A percentile compares a stretch with the other conserved stretches of the same genome.
Conservation (phyloP, 1,284 basidiomycete genomes). For the Rhodotorula sp. region DNA sequence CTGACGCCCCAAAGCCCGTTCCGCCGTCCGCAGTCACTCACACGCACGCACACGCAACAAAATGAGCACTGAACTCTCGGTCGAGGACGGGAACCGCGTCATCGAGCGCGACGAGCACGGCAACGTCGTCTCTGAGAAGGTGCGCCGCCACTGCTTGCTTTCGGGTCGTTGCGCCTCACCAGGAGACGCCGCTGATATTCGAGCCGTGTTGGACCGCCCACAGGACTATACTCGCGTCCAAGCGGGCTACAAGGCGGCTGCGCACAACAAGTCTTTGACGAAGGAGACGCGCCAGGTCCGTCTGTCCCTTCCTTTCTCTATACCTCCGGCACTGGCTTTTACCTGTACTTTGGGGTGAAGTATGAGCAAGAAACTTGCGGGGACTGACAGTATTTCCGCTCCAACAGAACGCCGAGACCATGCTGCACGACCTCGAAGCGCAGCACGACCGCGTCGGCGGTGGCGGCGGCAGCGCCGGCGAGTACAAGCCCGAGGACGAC, state of each 20-base stretch:
- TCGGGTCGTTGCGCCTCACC: too few relatives aligned
- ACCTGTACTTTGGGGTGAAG: too few relatives aligned
- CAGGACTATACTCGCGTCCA: constrained; percentile 21
- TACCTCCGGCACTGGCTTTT: background rate
- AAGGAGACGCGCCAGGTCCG: constrained; percentile 17
- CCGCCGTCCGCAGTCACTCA: too few relatives aligned
- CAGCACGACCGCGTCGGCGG: constrained; percentile 15
- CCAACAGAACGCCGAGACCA: constrained; percentile 12
- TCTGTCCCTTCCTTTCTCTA: background rate
- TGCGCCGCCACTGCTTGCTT: background rate
- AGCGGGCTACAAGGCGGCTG: constrained; percentile 15
- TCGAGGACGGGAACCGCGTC: constrained; percentile 18
- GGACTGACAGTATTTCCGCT: background rate
- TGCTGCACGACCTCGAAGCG: constrained; percentile 19
- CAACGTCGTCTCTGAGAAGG: constrained; percentile 14
- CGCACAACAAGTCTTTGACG: constrained; percentile 17
- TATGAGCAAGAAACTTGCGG: background rate
- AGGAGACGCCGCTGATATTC: too few relatives aligned
- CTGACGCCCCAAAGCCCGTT: too few relatives aligned
- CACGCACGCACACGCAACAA: background rate
- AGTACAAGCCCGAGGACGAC: background rate
- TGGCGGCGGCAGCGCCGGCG: background rate
- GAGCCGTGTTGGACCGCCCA: too few relatives aligned
- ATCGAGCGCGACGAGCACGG: constrained; percentile 17
- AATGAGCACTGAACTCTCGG: constrained; percentile 15